A percentile compares a stretch with the other conserved stretches of the same genome.
Evolutionary conservation across 768 basidiomycete species (phyloP).

Genomic region (Calocybe cyanea): DNA sequence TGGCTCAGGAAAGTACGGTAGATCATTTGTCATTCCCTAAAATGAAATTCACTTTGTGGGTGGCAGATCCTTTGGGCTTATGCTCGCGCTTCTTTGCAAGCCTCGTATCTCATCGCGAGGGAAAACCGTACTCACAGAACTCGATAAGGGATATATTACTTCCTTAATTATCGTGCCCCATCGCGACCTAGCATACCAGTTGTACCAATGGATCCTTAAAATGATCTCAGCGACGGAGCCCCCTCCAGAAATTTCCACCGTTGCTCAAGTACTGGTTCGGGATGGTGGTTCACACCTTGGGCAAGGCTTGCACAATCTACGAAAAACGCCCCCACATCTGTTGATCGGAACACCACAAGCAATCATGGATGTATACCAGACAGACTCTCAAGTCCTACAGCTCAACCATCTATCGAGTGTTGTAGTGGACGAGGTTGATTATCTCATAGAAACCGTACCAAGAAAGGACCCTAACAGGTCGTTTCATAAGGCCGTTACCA

Average conservation of each 20-base stretch:
- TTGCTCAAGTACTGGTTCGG: conserved; percentile 63
- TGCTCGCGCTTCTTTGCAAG: conserved; percentile 64
- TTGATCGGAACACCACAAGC: conserved; percentile 73
- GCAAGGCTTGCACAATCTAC: conserved; percentile 34
- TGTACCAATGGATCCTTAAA: conserved; percentile 59
- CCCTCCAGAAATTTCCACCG: conserved; percentile 32
- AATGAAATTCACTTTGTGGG: background rate
- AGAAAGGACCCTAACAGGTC: conserved; percentile 34
- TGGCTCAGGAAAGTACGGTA: conserved; percentile 75
- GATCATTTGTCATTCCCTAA: conserved; percentile 4
- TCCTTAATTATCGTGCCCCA: conserved; percentile 70
- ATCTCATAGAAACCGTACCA: conserved; percentile 56
- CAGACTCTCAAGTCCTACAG: conserved; percentile 40
- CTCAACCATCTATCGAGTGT: conserved; percentile 49
- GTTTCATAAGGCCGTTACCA: conserved; percentile 30
- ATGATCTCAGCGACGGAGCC: conserved; percentile 33
- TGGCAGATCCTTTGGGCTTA: conserved; percentile 65
- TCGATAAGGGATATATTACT: conserved; percentile 33
- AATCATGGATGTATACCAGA: conserved; percentile 49
- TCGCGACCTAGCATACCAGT: conserved; percentile 66
- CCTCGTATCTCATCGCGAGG: conserved; percentile 29
- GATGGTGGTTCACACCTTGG: conserved; percentile 38
- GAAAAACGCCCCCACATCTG: conserved; percentile 53
- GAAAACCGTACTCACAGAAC: conserved; percentile 16
- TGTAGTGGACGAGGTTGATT: conserved; percentile 76